Evolutionary conservation across 768 basidiomycete genomes (phyloP), one percentile per base, ranked within the genome.

Genomic region (Zangia roseola): DNA sequence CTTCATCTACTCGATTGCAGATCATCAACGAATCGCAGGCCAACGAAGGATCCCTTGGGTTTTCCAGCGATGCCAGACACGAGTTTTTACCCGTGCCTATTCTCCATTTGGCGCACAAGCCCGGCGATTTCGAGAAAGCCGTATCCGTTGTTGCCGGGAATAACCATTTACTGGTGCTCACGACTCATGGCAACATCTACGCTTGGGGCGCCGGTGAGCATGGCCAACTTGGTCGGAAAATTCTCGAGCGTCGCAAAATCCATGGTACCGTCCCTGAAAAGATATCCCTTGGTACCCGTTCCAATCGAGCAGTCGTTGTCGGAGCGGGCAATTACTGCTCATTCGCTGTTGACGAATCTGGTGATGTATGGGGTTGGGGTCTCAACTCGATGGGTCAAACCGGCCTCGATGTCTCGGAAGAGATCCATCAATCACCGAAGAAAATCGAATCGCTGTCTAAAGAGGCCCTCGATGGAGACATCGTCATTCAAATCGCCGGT

Each of bases 361-460:
- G 92, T 24, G 81, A 78, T 41, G 88, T 95, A 9, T 97, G 86
- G 84, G 92, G 83, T 12, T 97, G 95, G 95, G 95, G 95, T n/a
- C 74, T 94, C 50, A 97, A 98, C 68, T 90, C 74, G 69, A 88
- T 79, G 85, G 94, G 87, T 24, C 89, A 91, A 68, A 82, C 81
- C 1, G 89, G 88, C 26, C 84, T 86, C 0, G 75, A 72, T 8
- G 63, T 68, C 52, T 58, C 60, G 73, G 72, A 65, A 40, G 73
- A 84, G 45, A 78, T 91, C 31, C 31, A 31, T 13, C 77, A 79
- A 49, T 68, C 79, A 1, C 90, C 90, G 1, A 77, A 73, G 56
- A 81, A 76, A 45, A 82, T 93, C n/a, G 67, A 74, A 40, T 72
- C 78, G 6, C 77, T 93, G 9, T 79, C 80, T 71, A 82, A 79